Conservation (phyloP, 2,329 filamentous ascomycete genomes). For the Penicillium sp. region DNA sequence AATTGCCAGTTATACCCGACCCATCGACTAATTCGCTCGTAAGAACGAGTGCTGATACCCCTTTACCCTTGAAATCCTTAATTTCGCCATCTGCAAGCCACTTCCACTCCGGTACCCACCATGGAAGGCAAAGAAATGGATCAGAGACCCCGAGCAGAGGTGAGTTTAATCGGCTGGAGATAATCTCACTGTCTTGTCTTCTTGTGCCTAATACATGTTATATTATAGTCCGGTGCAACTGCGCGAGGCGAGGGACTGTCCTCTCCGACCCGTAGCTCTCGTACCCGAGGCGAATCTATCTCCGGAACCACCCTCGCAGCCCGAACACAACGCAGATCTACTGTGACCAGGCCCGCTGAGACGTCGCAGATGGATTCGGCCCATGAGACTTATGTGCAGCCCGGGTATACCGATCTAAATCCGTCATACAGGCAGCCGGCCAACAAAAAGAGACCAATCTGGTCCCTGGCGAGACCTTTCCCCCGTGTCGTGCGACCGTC, state of each 20-base stretch:
- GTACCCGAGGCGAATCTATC: neutral
- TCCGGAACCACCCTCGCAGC: conserved; percentile 28
- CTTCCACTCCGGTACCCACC: neutral
- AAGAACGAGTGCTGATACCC: neutral
- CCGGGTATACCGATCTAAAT: conserved; percentile 54
- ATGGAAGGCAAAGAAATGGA: conserved; percentile 12
- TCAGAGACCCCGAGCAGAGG: conserved; percentile 8
- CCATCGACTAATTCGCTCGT: neutral
- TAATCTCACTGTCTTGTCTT: too few species aligned
- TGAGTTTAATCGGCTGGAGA: neutral
- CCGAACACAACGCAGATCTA: conserved; percentile 31
- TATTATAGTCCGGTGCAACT: conserved; percentile 7
- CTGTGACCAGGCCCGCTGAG: conserved; percentile 33
- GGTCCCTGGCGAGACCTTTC: conserved; percentile 55
- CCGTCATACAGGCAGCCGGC: conserved; percentile 55
- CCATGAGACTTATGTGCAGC: conserved; percentile 51
- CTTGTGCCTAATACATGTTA: too few species aligned
- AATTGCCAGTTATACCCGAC: neutral
- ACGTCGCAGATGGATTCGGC: conserved; percentile 29
- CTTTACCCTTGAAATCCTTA: neutral
- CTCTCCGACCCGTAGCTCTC: conserved; percentile 12
- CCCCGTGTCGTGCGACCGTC: conserved; percentile 55
- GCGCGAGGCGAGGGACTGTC: conserved; percentile 3
- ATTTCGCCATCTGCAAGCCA: neutral
- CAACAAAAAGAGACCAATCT: conserved; percentile 51